A percentile compares a stretch with the other conserved stretches of the same genome.
Evolutionary conservation across 108 stramenopile species (phyloP).

Genomic region (Fistulifera pelliculosa): DNA sequence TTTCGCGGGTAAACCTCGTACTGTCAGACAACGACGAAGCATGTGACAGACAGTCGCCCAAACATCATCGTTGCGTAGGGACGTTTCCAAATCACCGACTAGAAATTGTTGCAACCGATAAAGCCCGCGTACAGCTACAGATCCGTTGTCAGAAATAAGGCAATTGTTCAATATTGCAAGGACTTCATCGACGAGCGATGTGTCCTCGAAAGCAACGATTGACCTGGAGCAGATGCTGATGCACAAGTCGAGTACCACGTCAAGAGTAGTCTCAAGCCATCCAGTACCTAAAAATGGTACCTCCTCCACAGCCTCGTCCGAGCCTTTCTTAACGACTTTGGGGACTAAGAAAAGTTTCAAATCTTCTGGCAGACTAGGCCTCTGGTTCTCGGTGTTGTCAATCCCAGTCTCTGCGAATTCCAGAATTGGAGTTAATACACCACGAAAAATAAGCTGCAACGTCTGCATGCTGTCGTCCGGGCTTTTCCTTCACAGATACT

Average conservation of each 20-base stretch:
- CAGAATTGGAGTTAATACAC: constrained; percentile 73
- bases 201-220: constrained; percentile 49
- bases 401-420: constrained; percentile 53
- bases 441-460: constrained; percentile 69
- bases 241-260: constrained; percentile 68
- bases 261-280: constrained; percentile 79
- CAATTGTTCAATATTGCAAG: constrained; percentile 80
- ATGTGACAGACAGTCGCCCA: constrained; percentile 85
- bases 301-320: constrained; percentile 1
- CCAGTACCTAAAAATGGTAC: neutral
- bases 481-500: constrained; percentile 7
- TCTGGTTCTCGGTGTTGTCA: constrained; percentile 1
- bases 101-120: constrained; percentile 66
- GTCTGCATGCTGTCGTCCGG: constrained; percentile 57
- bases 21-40: constrained; percentile 58
- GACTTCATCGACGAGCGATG: constrained; percentile 62
- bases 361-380: constrained; percentile 53
- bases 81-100: constrained; percentile 45
- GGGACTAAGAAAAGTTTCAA: constrained; percentile 49
- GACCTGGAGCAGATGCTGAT: constrained; percentile 59
- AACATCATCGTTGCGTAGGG: constrained; percentile 46
- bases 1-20: constrained; percentile 45
- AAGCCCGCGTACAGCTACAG: constrained; percentile 62
- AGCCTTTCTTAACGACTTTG: constrained; percentile 10
- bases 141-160: constrained; percentile 68